phyloP scores from a whole-genome alignment of 1,139 yeast species.

The Protomyces arabidopsidicola region DNA sequence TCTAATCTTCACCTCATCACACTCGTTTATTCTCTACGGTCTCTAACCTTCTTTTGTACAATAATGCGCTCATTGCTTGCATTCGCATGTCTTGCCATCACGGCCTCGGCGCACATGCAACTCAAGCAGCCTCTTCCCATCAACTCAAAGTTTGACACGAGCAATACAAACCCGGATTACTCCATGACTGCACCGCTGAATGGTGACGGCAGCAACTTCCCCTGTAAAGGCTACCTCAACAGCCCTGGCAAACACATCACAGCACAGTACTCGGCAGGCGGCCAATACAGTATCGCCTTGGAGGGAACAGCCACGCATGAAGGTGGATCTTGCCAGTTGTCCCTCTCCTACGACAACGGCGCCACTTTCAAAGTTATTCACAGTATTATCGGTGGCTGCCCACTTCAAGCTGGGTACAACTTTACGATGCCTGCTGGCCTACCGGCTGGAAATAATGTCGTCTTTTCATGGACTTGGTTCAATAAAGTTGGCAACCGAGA shows the following conservation, averaged over 20 bases:
- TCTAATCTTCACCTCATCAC: no score
- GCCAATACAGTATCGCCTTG: slow-evolving; percentile 32
- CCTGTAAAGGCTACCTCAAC: slow-evolving; percentile 37
- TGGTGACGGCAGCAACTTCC: slow-evolving; percentile 31
- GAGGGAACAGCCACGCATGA: slow-evolving; percentile 36
- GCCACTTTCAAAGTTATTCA: slow-evolving; percentile 36
- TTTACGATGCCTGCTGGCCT: slow-evolving; percentile 35
- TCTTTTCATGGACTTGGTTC: slow-evolving; percentile 38
- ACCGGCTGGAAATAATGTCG: slow-evolving; percentile 35
- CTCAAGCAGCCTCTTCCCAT: slow-evolving; percentile 15
- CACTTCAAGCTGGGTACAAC: slow-evolving; percentile 34
- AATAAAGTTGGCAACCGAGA: slow-evolving; percentile 36
- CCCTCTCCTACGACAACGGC: slow-evolving; percentile 37
- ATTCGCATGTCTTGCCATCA: neutral
- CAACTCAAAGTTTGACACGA: slow-evolving; percentile 7
- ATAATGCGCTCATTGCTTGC: no score
- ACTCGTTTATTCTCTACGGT: no score
- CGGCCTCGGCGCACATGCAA: neutral
- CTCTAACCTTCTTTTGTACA: no score
- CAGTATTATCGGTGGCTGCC: slow-evolving; percentile 38
- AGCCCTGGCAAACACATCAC: slow-evolving; percentile 33
- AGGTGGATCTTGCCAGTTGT: slow-evolving; percentile 38
- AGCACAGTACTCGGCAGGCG: slow-evolving; percentile 35
- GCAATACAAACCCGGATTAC: slow-evolving; percentile 20
- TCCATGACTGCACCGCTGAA: slow-evolving; percentile 21